A percentile compares a stretch with the other conserved stretches of the same genome.
These are phyloP conservation scores for Allodekkera sacchari DNA, from an alignment of 805 yeast species.

Conservation along the genomic window DNA sequence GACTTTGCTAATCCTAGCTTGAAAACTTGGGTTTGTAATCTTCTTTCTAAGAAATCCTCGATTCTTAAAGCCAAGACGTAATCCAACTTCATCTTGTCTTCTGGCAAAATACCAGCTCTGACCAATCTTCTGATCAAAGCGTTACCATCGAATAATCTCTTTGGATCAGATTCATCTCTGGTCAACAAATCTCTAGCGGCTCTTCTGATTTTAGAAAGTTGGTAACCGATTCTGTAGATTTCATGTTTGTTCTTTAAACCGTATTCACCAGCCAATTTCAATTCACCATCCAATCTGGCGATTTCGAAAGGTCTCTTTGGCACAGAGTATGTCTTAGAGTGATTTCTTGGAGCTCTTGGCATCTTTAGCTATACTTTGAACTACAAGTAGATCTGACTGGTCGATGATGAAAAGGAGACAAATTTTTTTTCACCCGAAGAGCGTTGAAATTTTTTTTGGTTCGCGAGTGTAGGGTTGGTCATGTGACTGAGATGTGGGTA, in stretches of 20 bases:
- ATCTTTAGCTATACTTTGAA: neutral
- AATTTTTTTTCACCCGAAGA: neutral
- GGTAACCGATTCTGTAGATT: slow-evolving; percentile 99
- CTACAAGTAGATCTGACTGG: too few relatives aligned
- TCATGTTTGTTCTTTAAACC: slow-evolving; percentile 99
- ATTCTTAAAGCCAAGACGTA: slow-evolving; percentile 96
- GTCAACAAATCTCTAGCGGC: slow-evolving; percentile 99
- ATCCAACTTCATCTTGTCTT: slow-evolving; percentile 99
- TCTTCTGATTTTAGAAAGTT: slow-evolving; percentile 98
- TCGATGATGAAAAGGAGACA: neutral
- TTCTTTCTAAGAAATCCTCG: slow-evolving; percentile 99
- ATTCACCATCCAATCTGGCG: slow-evolving; percentile 98
- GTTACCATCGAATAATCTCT: slow-evolving; percentile 99
- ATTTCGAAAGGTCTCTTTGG: slow-evolving; percentile 99
- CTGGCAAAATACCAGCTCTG: slow-evolving; percentile 97
- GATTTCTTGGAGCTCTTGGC: slow-evolving; percentile 95
- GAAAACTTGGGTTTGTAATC: slow-evolving; percentile 99
- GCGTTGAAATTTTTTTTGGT: too few relatives aligned
- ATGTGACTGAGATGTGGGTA: too few relatives aligned
- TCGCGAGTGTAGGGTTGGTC: too few relatives aligned
- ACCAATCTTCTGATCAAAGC: slow-evolving; percentile 99
- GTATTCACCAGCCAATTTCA: slow-evolving; percentile 98
- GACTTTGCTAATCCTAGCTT: slow-evolving; percentile 99
- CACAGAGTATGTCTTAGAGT: slow-evolving; percentile 99
- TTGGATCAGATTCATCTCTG: slow-evolving; percentile 99